phyloP scores from a whole-genome alignment of 2,329 filamentous ascomycete species.

The Cladosporium austrohemisphaericum region DNA sequence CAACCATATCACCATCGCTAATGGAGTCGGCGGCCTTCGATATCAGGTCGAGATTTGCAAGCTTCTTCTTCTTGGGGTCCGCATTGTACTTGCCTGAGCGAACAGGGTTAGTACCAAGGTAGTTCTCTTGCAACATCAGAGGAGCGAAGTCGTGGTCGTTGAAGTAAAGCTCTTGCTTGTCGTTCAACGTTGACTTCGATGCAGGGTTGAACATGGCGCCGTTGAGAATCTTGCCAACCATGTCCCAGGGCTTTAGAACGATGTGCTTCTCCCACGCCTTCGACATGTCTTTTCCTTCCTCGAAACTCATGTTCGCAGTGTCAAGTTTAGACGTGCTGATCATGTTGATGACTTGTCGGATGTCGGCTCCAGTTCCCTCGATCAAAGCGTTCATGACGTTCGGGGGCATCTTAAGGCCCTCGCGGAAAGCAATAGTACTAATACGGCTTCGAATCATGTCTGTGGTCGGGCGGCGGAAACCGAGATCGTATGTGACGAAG shows the following conservation, averaged over 20 bases:
- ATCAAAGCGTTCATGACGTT: constrained; percentile 89
- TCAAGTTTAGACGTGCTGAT: constrained; percentile 90
- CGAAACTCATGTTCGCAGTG: constrained; percentile 72
- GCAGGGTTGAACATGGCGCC: constrained; percentile 79
- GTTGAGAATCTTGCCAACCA: constrained; percentile 85
- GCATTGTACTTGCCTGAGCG: constrained; percentile 59
- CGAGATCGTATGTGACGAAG: constrained; percentile 74
- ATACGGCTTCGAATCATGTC: constrained; percentile 89
- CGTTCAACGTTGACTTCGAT: constrained; percentile 84
- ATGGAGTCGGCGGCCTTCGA: constrained; percentile 92
- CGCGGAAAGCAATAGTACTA: constrained; percentile 90
- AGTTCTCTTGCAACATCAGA: constrained; percentile 98
- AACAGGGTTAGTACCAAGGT: constrained; percentile 76
- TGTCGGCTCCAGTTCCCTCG: constrained; percentile 92
- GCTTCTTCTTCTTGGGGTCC: constrained; percentile 58
- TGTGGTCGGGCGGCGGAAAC: constrained; percentile 82
- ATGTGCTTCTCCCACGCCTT: constrained; percentile 99
- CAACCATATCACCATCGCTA: constrained; percentile 92
- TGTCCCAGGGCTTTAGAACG: constrained; percentile 96
- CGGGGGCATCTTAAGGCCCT: constrained; percentile 79
- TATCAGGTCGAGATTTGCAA: constrained; percentile 81
- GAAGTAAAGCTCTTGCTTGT: constrained; percentile 98
- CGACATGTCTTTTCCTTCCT: constrained; percentile 87
- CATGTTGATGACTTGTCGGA: constrained; percentile 98
- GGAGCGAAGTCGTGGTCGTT: constrained; percentile 98